These are phyloP conservation scores for Ilyonectria sp. DNA, from an alignment of 2,329 filamentous ascomycete species.

Conservation along the genomic window DNA sequence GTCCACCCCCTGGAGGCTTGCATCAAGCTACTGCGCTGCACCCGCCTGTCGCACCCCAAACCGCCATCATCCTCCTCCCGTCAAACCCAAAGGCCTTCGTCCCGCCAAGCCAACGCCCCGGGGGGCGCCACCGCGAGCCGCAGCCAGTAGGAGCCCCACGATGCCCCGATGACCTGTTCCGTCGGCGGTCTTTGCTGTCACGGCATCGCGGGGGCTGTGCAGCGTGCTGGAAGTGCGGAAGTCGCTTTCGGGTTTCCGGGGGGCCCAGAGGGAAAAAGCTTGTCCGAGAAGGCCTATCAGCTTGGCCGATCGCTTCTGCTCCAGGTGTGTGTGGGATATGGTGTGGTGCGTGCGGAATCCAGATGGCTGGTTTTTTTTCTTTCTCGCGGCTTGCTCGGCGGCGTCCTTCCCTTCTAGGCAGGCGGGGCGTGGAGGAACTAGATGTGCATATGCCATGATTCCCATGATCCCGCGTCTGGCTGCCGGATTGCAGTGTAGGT, in stretches of 20 bases:
- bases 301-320: background rate
- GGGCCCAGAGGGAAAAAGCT: background rate
- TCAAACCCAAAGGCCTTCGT: conserved; percentile 1
- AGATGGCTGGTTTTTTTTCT: background rate
- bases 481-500: background rate
- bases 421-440: background rate
- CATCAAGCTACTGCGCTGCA: conserved; percentile 44
- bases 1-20: conserved; percentile 40
- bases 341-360: background rate
- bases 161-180: conserved; percentile 9
- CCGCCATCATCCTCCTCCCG: background rate
- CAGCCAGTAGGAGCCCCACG: conserved; percentile 22
- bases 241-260: background rate
- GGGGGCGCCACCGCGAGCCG: conserved; percentile 10
- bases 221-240: background rate
- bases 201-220: conserved; percentile 19
- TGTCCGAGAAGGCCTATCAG: background rate
- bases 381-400: background rate
- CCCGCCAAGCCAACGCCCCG: background rate
- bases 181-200: conserved; percentile 4
- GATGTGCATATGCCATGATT: background rate
- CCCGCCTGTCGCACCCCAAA: conserved; percentile 35
- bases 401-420: background rate
- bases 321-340: background rate
- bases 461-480: background rate